Evolutionary conservation across 2,329 filamentous ascomycete genomes (phyloP).

Genomic region (Sporothrix dimorphospora): DNA sequence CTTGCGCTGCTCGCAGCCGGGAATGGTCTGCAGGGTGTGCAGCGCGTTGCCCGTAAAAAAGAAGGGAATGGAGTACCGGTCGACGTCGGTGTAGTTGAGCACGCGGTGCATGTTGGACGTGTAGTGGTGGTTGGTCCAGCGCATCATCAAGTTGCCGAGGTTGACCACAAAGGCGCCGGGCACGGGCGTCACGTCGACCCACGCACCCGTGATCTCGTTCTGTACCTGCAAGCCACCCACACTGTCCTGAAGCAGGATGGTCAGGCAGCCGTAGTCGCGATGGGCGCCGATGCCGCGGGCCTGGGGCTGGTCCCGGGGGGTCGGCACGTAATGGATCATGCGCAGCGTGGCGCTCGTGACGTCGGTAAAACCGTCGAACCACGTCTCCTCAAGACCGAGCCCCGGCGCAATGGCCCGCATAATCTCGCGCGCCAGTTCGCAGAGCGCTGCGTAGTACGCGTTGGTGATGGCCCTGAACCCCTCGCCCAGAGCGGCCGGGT

Average conservation of each 20-base stretch:
- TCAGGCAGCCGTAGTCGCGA: conserved; percentile 58
- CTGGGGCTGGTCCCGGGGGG: conserved; percentile 34
- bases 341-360: conserved; percentile 48
- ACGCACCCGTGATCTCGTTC: conserved; percentile 38
- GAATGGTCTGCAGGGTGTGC: not conserved
- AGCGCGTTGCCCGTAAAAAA: conserved; percentile 7
- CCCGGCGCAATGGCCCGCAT: conserved; percentile 48
- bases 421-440: conserved; percentile 42
- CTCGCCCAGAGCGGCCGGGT: conserved; percentile 20
- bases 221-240: conserved; percentile 50
- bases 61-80: conserved; percentile 12
- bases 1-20: not conserved
- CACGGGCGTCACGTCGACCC: conserved; percentile 51
- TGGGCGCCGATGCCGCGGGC: conserved; percentile 47
- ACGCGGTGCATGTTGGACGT: conserved; percentile 54
- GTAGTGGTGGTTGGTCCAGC: conserved; percentile 57
- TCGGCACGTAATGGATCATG: conserved; percentile 54
- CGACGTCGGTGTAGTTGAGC: not conserved
- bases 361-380: conserved; percentile 49
- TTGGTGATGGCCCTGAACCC: conserved; percentile 44
- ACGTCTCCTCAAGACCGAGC: conserved; percentile 44
- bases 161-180: conserved; percentile 55
- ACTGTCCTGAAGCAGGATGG: conserved; percentile 55
- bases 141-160: conserved; percentile 52
- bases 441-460: conserved; percentile 46